Evolutionary conservation across 2,329 filamentous ascomycete species (phyloP), one percentile per base, ranked within the genome.

Genomic region (Aspergillus sp.): DNA sequence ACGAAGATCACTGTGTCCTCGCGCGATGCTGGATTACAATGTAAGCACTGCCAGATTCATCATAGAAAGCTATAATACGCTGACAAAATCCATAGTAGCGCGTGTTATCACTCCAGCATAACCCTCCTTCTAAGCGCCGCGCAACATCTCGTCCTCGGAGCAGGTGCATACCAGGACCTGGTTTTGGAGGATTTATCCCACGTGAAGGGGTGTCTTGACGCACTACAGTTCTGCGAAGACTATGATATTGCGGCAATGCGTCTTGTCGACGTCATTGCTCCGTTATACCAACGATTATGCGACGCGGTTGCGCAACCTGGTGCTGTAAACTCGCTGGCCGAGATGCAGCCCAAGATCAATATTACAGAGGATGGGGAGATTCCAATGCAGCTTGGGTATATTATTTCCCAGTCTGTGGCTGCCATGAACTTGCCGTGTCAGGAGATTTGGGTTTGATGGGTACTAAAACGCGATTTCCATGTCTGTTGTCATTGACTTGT

Each of bases 181-280:
- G 24, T 44, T 12, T n/a, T 34, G 5, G 1, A 53, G 5, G 22
- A 37, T 7, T 7, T 53, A 7, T 34, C 24, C 3, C 41, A 46
- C 15, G 40, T 19, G 4, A 17, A 17, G 7, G 17, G 6, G 3
- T 53, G 41, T 3, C 30, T 53, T n/a, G 7, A 46, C 4, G 41
- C 30, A 3, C n/a, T 46, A 19, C 11, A 19, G 2, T 17, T 39
- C 30, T 45, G 51, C 17, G 51, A 45, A 17, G 42, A 53, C 9
- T 53, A n/a, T 9, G 51, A 53, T 17, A 53, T 53, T 7, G 51
- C 51, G 6, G 41, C 51, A 3, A 52, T 52, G 50, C 50, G 50
- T 5, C 41, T 46, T 12, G 30, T 53, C 30, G 51, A 45, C 2
- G 11, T 53, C 1, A 42, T 53, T 5, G 6, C 3, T 2, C 51